Base-by-base conservation (phyloP, 352 stramenopile genomes). In the Pseudoperonospora humuli region DNA sequence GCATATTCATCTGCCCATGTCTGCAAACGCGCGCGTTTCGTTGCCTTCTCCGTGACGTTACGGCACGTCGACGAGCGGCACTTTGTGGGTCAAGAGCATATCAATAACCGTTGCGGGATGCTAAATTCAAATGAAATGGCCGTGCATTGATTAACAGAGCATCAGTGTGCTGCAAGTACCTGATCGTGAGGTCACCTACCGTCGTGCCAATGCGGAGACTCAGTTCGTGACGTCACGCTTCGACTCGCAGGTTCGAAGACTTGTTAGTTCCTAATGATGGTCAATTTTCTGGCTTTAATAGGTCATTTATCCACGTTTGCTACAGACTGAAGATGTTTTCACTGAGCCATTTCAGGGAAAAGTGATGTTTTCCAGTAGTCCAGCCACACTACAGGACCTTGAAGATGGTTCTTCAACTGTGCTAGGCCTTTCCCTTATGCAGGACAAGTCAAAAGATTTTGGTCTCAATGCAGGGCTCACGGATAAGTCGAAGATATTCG, bases 111-210 rank as follows among this genome's bases (percentile, higher is more conserved):
- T 43, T 41, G 34, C 14, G 15, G 13, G 21, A 49, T 51, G 51
- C 40, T 54, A 36, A 54, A 46, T 9, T 39, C 39, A 38, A 39
- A 26, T 57, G 36, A 50, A 49, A 54, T 57, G 39, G 21, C 28
- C 10, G 33, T 28, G 13, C 55, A 57, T 42, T 56, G 54, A 48
- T 54, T 28, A 38, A 31, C 60, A 80, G 45, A 62, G 63, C 46
- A 64, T 75, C 46, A 61, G 41, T 29, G 48, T 34, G 5, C 56
- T 82, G 21, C 70, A 73, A 33, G 69, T 73, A 23, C 40, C 48
- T 20, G 67, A 80, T 18, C 57, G 60, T 10, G 57, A 82, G 39
- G 70, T 88, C 20, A 84, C 70, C 7, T 88, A 86, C 52, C 76
- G 76, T 20, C 76, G 76, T 39, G 71, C 67, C 13, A 49, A 69